Evolutionary conservation across 768 basidiomycete species (phyloP).

Genomic region (Serendipita indica): DNA sequence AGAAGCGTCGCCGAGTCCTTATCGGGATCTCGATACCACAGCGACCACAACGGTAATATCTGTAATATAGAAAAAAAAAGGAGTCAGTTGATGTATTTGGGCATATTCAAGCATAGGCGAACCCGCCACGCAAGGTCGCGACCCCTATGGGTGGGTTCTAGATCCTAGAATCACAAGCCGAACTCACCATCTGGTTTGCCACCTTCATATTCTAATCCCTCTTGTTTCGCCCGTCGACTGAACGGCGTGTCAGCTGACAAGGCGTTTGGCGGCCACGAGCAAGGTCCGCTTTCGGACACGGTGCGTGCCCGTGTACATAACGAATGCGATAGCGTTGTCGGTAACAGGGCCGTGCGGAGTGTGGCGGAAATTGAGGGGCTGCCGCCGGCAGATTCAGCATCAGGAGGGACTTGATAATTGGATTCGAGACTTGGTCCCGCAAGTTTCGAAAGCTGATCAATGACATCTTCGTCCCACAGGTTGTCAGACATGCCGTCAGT

Average conservation of each 20-base stretch:
- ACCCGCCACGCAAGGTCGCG: too few relatives aligned
- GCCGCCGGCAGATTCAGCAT: constrained; percentile 3
- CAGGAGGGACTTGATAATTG: constrained; percentile 13
- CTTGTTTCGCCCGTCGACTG: constrained; percentile 60
- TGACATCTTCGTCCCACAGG: constrained; percentile 73
- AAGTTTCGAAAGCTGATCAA: constrained; percentile 63
- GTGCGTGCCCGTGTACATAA: background rate
- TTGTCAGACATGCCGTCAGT: constrained; percentile 77
- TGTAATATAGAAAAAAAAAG: constrained; percentile 17
- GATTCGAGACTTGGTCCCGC: constrained; percentile 24
- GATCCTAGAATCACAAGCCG: constrained; percentile 13
- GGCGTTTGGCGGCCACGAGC: background rate
- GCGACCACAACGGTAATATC: constrained; percentile 57
- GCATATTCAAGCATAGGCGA: too few relatives aligned
- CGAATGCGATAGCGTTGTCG: constrained; percentile 6
- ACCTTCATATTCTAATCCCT: constrained; percentile 55
- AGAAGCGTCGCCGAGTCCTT: background rate
- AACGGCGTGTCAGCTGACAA: constrained; percentile 66
- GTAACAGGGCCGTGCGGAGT: background rate
- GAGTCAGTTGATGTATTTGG: too few relatives aligned
- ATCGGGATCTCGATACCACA: constrained; percentile 32
- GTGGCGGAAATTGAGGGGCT: constrained; percentile 4
- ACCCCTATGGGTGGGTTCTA: too few relatives aligned
- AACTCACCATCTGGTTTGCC: constrained; percentile 73
- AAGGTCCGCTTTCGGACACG: background rate